Conservation (phyloP, 345 rosid genomes). For the Durio zibethinus region DNA sequence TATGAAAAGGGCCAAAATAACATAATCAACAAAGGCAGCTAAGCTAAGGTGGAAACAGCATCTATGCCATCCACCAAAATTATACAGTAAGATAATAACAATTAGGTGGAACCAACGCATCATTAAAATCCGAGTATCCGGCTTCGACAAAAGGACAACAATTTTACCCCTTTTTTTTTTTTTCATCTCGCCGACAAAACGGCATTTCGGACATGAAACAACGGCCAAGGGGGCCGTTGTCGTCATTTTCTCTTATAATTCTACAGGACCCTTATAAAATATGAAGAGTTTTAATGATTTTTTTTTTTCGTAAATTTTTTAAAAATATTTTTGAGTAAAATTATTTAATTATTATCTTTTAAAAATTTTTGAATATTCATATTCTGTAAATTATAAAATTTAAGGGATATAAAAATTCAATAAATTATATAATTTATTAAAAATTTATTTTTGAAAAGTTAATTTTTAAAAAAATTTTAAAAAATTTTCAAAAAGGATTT, state of each 20-base stretch:
- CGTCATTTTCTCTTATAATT: neutral
- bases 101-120: constrained; percentile 5
- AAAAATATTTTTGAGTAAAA: too few species aligned
- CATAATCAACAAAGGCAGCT: neutral
- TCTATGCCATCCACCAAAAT: neutral
- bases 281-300: too few species aligned
- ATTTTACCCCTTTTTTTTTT: neutral
- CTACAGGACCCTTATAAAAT: neutral
- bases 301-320: too few species aligned
- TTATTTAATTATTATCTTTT: too few species aligned
- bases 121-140: neutral
- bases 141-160: neutral
- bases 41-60: neutral
- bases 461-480: too few species aligned
- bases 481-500: too few species aligned
- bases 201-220: neutral
- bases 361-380: too few species aligned
- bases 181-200: neutral
- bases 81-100: neutral
- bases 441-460: too few species aligned
- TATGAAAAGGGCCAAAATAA: neutral
- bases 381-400: too few species aligned
- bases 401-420: too few species aligned
- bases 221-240: neutral
- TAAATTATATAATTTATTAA: too few species aligned